Conservation (phyloP, 176 grass and related monocot species). For the Bromus sterilis region DNA sequence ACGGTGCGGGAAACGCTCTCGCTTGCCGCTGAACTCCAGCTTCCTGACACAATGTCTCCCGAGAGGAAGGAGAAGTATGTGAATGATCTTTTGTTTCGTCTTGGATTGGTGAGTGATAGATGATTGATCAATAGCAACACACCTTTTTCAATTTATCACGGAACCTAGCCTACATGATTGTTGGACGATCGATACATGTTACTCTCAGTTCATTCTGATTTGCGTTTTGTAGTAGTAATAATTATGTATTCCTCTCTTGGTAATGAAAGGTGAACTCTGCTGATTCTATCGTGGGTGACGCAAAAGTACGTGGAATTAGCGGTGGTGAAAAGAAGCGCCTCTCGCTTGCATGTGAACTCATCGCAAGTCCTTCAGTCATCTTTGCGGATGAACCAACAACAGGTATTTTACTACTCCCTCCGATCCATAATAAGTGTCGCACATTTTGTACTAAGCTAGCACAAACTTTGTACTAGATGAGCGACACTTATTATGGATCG, state of each 20-base stretch:
- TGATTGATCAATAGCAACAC: not conserved
- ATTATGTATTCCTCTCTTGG: not conserved
- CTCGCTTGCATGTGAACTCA: conserved; percentile 84
- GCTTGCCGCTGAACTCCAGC: conserved; percentile 86
- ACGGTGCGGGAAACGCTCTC: conserved; percentile 77
- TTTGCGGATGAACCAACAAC: conserved; percentile 97
- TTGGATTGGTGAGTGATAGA: conserved; percentile 60
- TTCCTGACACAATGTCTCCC: conserved; percentile 46
- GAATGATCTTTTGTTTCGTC: conserved; percentile 70
- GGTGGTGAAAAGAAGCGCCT: conserved; percentile 95
- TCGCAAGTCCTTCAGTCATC: conserved; percentile 91
- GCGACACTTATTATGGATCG: no score
- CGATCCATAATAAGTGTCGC: no score
- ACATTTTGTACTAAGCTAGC: no score
- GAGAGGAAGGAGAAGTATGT: conserved; percentile 70
- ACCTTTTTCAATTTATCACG: not conserved
- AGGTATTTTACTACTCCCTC: conserved; percentile 52
- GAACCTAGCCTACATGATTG: not conserved
- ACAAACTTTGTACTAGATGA: no score
- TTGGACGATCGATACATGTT: not conserved
- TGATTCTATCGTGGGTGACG: conserved; percentile 89
- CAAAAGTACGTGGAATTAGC: conserved; percentile 92
- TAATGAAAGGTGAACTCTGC: conserved; percentile 72
- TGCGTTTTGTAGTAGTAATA: not conserved
- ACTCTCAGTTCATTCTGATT: not conserved